Conservation (phyloP, 2,329 filamentous ascomycete species). For the Neopestalotiopsis sp. region DNA sequence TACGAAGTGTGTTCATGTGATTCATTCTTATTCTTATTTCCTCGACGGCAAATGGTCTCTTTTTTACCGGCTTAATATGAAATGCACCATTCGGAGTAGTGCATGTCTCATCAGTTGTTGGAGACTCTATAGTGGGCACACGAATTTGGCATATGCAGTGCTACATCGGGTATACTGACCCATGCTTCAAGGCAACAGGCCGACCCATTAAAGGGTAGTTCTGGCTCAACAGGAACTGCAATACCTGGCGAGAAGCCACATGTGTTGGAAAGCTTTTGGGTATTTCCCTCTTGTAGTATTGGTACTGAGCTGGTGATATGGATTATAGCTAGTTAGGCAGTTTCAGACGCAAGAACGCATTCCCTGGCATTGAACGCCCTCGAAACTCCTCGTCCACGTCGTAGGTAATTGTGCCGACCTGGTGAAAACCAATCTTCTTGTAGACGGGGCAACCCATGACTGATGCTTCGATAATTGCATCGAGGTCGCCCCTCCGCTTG, state of each 20-base stretch:
- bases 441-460: constrained; percentile 54
- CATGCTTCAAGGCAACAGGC: constrained; percentile 16
- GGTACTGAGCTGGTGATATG: not conserved
- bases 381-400: constrained; percentile 48
- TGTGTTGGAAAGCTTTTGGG: not conserved
- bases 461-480: constrained; percentile 52
- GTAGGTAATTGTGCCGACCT: constrained; percentile 47
- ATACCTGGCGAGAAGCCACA: not conserved
- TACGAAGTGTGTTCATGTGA: no score
- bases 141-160: not conserved
- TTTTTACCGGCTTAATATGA: not conserved
- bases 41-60: not conserved
- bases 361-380: constrained; percentile 42
- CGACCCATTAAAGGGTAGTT: not conserved
- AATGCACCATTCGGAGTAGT: not conserved
- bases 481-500: constrained; percentile 42
- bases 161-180: not conserved
- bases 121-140: not conserved
- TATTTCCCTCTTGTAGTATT: not conserved
- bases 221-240: not conserved
- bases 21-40: not conserved
- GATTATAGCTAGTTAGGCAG: not conserved
- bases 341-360: constrained; percentile 52
- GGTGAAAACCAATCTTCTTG: constrained; percentile 48
- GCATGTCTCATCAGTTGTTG: not conserved